Evolutionary conservation across 768 basidiomycete species (phyloP).

Genomic region (Naganishia vishniacii): DNA sequence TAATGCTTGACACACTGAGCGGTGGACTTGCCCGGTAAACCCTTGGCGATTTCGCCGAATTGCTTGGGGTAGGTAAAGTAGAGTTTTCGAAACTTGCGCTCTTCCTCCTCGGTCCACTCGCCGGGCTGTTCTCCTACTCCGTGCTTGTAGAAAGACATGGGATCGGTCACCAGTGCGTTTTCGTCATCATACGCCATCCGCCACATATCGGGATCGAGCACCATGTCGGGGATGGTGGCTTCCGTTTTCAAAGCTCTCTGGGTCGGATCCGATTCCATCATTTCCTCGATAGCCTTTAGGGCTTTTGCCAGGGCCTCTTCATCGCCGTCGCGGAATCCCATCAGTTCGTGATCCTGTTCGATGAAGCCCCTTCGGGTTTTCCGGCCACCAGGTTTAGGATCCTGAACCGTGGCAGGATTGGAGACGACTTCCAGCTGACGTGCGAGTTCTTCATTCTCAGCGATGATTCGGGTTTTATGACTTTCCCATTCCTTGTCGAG

Average conservation of each 20-base stretch:
- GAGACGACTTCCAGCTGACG: conserved; percentile 10
- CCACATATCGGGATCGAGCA: conserved; percentile 58
- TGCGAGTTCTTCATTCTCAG: conserved; percentile 6
- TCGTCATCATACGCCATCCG: conserved; percentile 62
- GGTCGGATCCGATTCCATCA: conserved; percentile 59
- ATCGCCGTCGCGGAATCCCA: conserved; percentile 27
- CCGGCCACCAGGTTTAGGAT: conserved; percentile 8
- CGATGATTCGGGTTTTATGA: conserved; percentile 5
- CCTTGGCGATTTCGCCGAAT: conserved; percentile 77
- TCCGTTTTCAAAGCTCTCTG: conserved; percentile 74
- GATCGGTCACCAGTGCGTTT: conserved; percentile 69
- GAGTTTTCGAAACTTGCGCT: conserved; percentile 66
- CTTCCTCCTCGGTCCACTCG: conserved; percentile 81
- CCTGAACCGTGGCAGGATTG: conserved; percentile 21
- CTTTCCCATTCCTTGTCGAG: conserved; percentile 15
- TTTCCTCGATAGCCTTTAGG: conserved; percentile 22
- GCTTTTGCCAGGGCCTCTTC: conserved; percentile 23
- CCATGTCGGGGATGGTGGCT: conserved; percentile 83
- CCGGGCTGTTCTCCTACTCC: conserved; percentile 53
- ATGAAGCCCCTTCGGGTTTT: conserved; percentile 16
- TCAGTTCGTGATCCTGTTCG: conserved; percentile 22
- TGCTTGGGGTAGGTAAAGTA: conserved; percentile 83
- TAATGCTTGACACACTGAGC: conserved; percentile 84
- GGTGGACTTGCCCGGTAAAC: conserved; percentile 71
- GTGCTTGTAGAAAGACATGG: conserved; percentile 67